Evolutionary conservation across 1,284 basidiomycete genomes (phyloP).

Genomic region (Leucoagaricus sp.): DNA sequence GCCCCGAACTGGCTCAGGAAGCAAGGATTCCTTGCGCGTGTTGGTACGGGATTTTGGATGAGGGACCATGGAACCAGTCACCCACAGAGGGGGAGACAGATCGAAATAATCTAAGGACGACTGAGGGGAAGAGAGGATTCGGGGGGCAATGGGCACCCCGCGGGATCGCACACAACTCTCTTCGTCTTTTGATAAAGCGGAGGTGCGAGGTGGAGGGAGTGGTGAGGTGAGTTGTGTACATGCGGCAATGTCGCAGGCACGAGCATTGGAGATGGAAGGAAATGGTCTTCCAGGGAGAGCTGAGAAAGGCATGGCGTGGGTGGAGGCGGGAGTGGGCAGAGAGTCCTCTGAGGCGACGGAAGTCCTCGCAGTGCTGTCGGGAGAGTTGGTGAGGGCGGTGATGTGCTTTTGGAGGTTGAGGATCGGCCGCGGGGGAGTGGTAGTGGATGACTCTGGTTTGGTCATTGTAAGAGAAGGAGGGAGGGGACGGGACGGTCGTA

Average conservation of each 20-base stretch:
- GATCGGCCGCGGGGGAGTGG: slow-evolving; percentile 32
- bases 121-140: slow-evolving; percentile 5
- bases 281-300: slow-evolving; percentile 13
- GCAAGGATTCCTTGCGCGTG: slow-evolving; percentile 20
- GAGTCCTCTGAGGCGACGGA: slow-evolving; percentile 38
- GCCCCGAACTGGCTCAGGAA: slow-evolving; percentile 32
- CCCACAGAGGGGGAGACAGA: slow-evolving; percentile 7
- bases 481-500: slow-evolving; percentile 39
- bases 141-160: slow-evolving; percentile 4
- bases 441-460: slow-evolving; percentile 27
- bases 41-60: slow-evolving; percentile 1
- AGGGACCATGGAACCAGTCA: slow-evolving; percentile 7
- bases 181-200: neutral
- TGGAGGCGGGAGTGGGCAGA: slow-evolving; percentile 39
- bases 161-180: neutral
- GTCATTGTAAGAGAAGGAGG: slow-evolving; percentile 51
- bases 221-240: slow-evolving; percentile 6
- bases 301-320: slow-evolving; percentile 30
- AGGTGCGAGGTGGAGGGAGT: neutral
- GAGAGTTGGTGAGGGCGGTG: slow-evolving; percentile 19
- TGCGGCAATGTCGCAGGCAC: slow-evolving; percentile 13
- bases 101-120: slow-evolving; percentile 11
- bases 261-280: slow-evolving; percentile 13
- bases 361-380: slow-evolving; percentile 24
- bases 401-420: slow-evolving; percentile 30